A percentile compares a stretch with the other conserved stretches of the same genome.
Conservation (phyloP, 1,284 basidiomycete genomes). For the Phellinidium pouzarii region DNA sequence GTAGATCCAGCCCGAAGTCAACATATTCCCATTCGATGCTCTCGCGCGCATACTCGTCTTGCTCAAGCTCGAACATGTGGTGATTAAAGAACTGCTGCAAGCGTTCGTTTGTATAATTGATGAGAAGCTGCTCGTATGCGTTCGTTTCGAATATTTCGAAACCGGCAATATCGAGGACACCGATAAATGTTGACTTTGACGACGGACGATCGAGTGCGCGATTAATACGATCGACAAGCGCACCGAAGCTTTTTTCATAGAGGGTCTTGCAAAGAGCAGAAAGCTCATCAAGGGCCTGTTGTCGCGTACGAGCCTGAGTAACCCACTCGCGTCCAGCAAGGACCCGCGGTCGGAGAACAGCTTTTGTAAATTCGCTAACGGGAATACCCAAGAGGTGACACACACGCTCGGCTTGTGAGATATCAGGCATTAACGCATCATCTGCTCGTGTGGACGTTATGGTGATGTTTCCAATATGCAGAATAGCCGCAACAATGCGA, state of each 20-base stretch:
- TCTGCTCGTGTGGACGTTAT: slow-evolving; percentile 81
- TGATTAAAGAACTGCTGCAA: slow-evolving; percentile 98
- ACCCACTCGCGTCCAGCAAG: slow-evolving; percentile 98
- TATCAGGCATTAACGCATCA: slow-evolving; percentile 81
- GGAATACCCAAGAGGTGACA: slow-evolving; percentile 94
- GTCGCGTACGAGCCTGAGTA: slow-evolving; percentile 84
- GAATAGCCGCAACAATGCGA: slow-evolving; percentile 87
- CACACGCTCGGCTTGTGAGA: slow-evolving; percentile 81
- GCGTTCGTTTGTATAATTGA: slow-evolving; percentile 99
- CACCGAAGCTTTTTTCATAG: slow-evolving; percentile 95
- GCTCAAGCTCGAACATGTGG: slow-evolving; percentile 99
- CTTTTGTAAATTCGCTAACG: slow-evolving; percentile 82
- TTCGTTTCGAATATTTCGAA: slow-evolving; percentile 95
- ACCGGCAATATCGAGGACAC: slow-evolving; percentile 98
- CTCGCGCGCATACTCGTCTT: slow-evolving; percentile 97
- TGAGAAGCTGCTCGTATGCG: slow-evolving; percentile 95
- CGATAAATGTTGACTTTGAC: slow-evolving; percentile 92
- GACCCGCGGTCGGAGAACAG: slow-evolving; percentile 82
- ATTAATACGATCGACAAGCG: slow-evolving; percentile 93
- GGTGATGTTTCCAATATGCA: slow-evolving; percentile 93
- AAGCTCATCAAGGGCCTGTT: slow-evolving; percentile 92
- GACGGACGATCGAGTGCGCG: slow-evolving; percentile 89
- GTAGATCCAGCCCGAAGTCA: slow-evolving; percentile 96
- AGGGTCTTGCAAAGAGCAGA: slow-evolving; percentile 91
- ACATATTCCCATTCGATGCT: slow-evolving; percentile 98